These are phyloP conservation scores for Cicer arietinum DNA, from an alignment of 306 rosid genomes.

Conservation along the genomic window DNA sequence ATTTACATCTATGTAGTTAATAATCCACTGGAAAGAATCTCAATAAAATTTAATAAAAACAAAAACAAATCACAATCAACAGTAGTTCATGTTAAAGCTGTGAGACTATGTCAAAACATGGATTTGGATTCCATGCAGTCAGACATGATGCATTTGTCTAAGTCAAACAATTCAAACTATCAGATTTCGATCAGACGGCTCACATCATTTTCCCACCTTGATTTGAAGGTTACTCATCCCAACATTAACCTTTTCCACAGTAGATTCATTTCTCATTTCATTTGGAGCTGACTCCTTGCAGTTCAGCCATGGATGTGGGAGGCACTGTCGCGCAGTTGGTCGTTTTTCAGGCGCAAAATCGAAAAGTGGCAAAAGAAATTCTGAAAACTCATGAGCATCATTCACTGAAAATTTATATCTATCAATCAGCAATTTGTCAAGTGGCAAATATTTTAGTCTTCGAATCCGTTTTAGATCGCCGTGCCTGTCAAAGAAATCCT, in stretches of 20 bases:
- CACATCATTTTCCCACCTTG: constrained; percentile 69
- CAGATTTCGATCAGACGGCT: not conserved
- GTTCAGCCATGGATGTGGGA: constrained; percentile 83
- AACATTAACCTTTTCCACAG: constrained; percentile 58
- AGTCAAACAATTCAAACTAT: not conserved
- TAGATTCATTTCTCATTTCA: constrained; percentile 53
- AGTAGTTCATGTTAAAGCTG: constrained; percentile 40
- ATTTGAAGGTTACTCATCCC: constrained; percentile 83
- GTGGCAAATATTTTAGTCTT: constrained; percentile 82
- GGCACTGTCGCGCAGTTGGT: constrained; percentile 86
- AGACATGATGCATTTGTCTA: not conserved
- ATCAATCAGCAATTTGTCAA: constrained; percentile 72
- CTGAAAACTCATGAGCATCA: constrained; percentile 76
- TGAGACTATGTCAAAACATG: constrained; percentile 28
- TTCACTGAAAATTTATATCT: constrained; percentile 70
- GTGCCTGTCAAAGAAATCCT: constrained; percentile 87
- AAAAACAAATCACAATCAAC: constrained; percentile 52
- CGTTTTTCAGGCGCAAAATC: constrained; percentile 90
- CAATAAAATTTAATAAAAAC: constrained; percentile 44
- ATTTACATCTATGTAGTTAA: constrained; percentile 67
- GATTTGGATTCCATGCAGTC: not conserved
- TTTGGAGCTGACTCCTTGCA: constrained; percentile 48
- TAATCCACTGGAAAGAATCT: constrained; percentile 51
- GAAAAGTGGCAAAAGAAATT: constrained; percentile 73
- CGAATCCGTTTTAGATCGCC: constrained; percentile 95